Percentiles rank a stretch among this genome's conserved stretches.
Evolutionary conservation across 2,329 filamentous ascomycete species (phyloP).

Genomic region (Leptosphaerulina australis): DNA sequence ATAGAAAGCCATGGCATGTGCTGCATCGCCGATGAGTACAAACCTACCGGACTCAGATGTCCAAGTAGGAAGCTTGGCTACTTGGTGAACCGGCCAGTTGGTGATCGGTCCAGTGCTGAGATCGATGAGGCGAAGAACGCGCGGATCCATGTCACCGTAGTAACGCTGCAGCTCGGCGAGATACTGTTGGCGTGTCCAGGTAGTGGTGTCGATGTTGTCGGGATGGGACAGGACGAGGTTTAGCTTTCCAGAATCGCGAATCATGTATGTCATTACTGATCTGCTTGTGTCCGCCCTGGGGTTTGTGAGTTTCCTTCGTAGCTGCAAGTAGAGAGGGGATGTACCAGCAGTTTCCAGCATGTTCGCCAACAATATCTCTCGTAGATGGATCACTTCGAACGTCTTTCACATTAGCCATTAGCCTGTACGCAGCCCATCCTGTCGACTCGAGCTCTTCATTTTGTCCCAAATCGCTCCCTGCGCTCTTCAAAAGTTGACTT

Average conservation of each 20-base stretch:
- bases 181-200: constrained; percentile 21
- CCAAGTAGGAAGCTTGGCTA: constrained; percentile 21
- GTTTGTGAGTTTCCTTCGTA: background rate
- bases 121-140: constrained; percentile 15
- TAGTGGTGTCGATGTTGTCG: constrained; percentile 19
- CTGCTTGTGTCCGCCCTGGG: constrained; percentile 14
- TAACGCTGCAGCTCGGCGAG: constrained; percentile 6
- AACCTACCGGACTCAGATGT: constrained; percentile 17
- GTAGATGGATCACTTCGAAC: constrained; percentile 15
- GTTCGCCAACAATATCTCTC: constrained; percentile 16
- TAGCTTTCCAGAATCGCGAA: constrained; percentile 20
- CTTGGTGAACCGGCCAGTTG: constrained; percentile 23
- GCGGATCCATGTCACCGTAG: constrained; percentile 16
- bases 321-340: background rate
- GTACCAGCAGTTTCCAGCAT: constrained; percentile 23
- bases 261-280: constrained; percentile 28
- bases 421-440: constrained; percentile 24
- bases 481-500: constrained; percentile 10
- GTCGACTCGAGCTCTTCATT: constrained; percentile 17
- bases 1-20: constrained; percentile 26
- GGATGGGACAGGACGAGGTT: constrained; percentile 26
- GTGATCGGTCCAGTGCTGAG: constrained; percentile 12
- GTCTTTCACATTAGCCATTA: constrained; percentile 19
- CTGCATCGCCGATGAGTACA: constrained; percentile 24
- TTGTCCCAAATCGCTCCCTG: background rate